Evolutionary conservation across 495 filamentous ascomycete genomes (phyloP).

Genomic region (Annulohypoxylon moriforme): DNA sequence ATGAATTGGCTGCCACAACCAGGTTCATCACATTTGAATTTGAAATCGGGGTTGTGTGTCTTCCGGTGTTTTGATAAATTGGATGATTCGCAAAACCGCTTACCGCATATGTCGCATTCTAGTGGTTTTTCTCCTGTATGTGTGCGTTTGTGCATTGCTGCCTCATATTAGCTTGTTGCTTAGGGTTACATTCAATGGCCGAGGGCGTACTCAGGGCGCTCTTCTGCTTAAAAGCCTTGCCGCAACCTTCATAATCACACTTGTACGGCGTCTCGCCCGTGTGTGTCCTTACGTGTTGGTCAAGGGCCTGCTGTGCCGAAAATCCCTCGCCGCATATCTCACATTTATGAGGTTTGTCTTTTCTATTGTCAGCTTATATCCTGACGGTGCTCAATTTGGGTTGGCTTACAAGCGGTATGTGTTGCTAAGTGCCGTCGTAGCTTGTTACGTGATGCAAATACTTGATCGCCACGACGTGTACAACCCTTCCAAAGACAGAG

Average conservation of each 20-base stretch:
- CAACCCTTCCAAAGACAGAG: slow-evolving; percentile 62
- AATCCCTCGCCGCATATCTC: slow-evolving; percentile 65
- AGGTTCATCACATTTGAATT: slow-evolving; percentile 57
- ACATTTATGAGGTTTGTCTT: slow-evolving; percentile 70
- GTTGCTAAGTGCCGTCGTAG: slow-evolving; percentile 72
- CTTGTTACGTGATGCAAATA: slow-evolving; percentile 65
- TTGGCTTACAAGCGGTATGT: slow-evolving; percentile 68
- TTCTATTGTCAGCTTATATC: slow-evolving; percentile 17
- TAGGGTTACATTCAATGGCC: neutral
- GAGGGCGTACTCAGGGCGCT: slow-evolving; percentile 62
- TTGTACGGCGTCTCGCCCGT: slow-evolving; percentile 70
- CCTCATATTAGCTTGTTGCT: slow-evolving; percentile 27
- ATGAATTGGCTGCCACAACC: slow-evolving; percentile 66
- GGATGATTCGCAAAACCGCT: slow-evolving; percentile 66
- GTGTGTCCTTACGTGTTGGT: slow-evolving; percentile 70
- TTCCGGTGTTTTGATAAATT: slow-evolving; percentile 66
- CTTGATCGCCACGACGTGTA: slow-evolving; percentile 48
- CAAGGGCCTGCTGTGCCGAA: slow-evolving; percentile 68
- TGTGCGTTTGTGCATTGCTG: slow-evolving; percentile 68
- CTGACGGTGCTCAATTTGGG: neutral
- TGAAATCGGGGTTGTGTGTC: slow-evolving; percentile 62
- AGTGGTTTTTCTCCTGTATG: slow-evolving; percentile 66
- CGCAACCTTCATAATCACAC: slow-evolving; percentile 62
- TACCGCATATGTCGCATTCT: slow-evolving; percentile 60
- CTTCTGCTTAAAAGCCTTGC: slow-evolving; percentile 67